Percentiles rank a stretch among this genome's conserved stretches.
phyloP scores from a whole-genome alignment of 805 yeast species.

The Barnettozyma botsteinii region DNA sequence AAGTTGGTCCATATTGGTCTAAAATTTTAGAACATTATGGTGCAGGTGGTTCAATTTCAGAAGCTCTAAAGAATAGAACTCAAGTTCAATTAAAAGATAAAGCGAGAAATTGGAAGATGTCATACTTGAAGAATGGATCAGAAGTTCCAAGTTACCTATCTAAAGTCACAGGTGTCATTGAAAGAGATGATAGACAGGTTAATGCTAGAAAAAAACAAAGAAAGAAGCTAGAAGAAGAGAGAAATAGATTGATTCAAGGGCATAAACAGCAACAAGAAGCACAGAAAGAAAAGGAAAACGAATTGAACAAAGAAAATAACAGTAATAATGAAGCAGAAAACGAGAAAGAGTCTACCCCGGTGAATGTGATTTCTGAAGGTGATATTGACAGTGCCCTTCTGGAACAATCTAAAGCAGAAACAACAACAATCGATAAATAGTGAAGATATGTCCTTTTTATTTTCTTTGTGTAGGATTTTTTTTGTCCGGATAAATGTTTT shows the following conservation, averaged over 20 bases:
- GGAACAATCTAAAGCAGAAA: background rate
- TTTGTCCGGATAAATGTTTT: background rate
- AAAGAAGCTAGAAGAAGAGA: conserved; percentile 11
- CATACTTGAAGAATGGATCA: conserved; percentile 65
- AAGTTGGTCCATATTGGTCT: conserved; percentile 90
- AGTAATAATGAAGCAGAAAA: no score
- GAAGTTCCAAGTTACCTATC: conserved; percentile 75
- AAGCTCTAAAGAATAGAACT: conserved; percentile 77
- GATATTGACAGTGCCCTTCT: background rate
- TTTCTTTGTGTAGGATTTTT: background rate
- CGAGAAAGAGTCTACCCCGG: background rate
- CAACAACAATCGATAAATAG: no score
- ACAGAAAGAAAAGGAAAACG: background rate
- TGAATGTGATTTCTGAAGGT: background rate
- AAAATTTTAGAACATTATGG: conserved; percentile 87
- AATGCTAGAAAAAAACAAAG: conserved; percentile 24
- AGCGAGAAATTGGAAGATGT: conserved; percentile 93
- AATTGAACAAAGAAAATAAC: no score
- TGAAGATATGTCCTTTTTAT: background rate
- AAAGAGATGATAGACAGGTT: conserved; percentile 42
- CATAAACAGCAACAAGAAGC: background rate
- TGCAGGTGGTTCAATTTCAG: conserved; percentile 84
- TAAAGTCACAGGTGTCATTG: conserved; percentile 84
- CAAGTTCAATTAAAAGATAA: conserved; percentile 94
- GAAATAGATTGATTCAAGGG: background rate